Evolutionary conservation across 1,139 yeast genomes (phyloP).

Genomic region (Nakaseomyces kungkrabaensis): DNA sequence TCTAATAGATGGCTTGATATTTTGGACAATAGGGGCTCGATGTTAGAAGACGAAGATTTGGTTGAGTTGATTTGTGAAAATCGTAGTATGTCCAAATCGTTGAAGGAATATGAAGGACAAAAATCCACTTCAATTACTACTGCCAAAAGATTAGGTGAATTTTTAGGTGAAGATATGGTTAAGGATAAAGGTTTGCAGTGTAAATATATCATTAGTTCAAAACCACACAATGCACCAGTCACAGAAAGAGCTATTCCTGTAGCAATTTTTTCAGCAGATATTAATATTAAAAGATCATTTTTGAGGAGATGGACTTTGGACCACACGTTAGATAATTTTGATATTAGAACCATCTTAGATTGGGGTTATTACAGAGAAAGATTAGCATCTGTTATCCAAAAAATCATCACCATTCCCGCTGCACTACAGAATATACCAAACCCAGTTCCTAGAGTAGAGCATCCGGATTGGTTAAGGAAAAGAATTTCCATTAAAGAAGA

Average conservation of each 20-base stretch:
- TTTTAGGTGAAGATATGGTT: slow-evolving; percentile 95
- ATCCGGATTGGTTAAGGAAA: slow-evolving; percentile 86
- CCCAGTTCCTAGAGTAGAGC: slow-evolving; percentile 90
- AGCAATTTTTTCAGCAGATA: slow-evolving; percentile 83
- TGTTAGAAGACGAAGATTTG: slow-evolving; percentile 88
- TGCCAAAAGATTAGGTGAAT: slow-evolving; percentile 86
- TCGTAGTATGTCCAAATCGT: slow-evolving; percentile 86
- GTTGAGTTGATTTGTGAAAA: slow-evolving; percentile 94
- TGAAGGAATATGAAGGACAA: slow-evolving; percentile 81
- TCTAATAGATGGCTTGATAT: slow-evolving; percentile 97
- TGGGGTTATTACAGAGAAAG: slow-evolving; percentile 92
- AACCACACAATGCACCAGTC: slow-evolving; percentile 80
- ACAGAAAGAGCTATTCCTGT: slow-evolving; percentile 97
- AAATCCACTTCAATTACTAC: slow-evolving; percentile 95
- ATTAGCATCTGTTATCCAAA: slow-evolving; percentile 85
- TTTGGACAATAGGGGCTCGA: slow-evolving; percentile 73
- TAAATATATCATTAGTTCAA: slow-evolving; percentile 80
- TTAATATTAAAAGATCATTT: slow-evolving; percentile 47
- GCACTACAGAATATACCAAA: slow-evolving; percentile 83
- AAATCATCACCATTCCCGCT: slow-evolving; percentile 94
- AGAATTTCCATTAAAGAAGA: slow-evolving; percentile 52
- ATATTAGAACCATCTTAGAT: slow-evolving; percentile 81
- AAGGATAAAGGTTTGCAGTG: slow-evolving; percentile 95
- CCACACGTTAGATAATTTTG: slow-evolving; percentile 67
- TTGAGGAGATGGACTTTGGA: slow-evolving; percentile 84